Percentiles rank a stretch among this genome's conserved stretches.
These are phyloP conservation scores for Stylonectria norvegica DNA, from an alignment of 2,329 filamentous ascomycete species.

Conservation along the genomic window DNA sequence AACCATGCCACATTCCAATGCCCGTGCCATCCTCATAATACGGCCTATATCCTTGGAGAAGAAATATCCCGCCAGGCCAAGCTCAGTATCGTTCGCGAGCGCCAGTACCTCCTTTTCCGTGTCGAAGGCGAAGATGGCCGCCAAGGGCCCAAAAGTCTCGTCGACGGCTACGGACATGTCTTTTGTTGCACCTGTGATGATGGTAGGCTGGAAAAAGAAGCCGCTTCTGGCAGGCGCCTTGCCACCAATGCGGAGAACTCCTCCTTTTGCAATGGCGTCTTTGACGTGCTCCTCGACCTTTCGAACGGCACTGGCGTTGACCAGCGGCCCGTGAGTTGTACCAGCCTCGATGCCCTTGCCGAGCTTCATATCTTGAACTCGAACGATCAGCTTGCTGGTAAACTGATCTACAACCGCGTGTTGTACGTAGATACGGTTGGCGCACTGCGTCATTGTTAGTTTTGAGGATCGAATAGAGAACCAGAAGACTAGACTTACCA, in stretches of 20 bases:
- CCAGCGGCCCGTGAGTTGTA: conserved; percentile 55
- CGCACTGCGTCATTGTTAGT: conserved; percentile 31
- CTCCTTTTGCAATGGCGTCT: conserved; percentile 58
- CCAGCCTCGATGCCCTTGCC: conserved; percentile 51
- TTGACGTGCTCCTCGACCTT: conserved; percentile 59
- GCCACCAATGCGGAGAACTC: conserved; percentile 53
- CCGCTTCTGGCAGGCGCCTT: conserved; percentile 52
- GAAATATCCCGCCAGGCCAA: conserved; percentile 68
- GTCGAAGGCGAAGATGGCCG: conserved; percentile 63
- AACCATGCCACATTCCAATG: conserved; percentile 39
- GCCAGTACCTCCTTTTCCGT: conserved; percentile 63
- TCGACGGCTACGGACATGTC: conserved; percentile 63
- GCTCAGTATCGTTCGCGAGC: conserved; percentile 60
- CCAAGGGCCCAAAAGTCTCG: conserved; percentile 68
- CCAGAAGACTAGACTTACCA: conserved; percentile 32
- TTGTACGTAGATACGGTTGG: conserved; percentile 57
- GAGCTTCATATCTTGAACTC: conserved; percentile 53
- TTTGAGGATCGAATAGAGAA: conserved; percentile 16
- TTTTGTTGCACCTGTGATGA: conserved; percentile 61
- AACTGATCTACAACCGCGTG: conserved; percentile 55
- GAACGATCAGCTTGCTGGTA: conserved; percentile 42
- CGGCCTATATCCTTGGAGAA: conserved; percentile 44
- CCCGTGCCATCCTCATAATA: conserved; percentile 36
- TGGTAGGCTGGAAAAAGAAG: conserved; percentile 66
- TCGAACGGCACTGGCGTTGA: conserved; percentile 58